phyloP scores from a whole-genome alignment of 2,329 filamentous ascomycete genomes.

The Stemphylium vesicarium region DNA sequence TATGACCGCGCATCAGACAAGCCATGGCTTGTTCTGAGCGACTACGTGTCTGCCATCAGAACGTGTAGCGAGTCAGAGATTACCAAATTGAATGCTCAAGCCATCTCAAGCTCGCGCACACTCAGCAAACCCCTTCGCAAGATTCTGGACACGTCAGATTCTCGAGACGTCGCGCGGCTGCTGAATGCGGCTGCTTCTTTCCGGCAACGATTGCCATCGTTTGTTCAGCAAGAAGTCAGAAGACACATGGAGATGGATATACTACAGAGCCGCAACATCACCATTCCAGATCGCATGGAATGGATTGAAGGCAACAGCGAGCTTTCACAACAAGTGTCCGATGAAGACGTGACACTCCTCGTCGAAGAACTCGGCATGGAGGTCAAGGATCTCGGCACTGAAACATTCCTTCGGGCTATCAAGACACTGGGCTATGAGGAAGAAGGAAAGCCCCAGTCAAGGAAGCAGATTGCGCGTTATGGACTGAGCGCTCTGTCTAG shows the following conservation, averaged over 20 bases:
- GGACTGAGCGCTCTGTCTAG: constrained; percentile 77
- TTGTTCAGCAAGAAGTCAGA: constrained; percentile 71
- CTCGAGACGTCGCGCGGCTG: constrained; percentile 65
- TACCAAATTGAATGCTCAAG: constrained; percentile 70
- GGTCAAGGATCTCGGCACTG: constrained; percentile 54
- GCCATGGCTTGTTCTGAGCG: constrained; percentile 84
- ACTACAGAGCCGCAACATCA: constrained; percentile 70
- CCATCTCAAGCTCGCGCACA: constrained; percentile 41
- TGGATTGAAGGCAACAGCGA: constrained; percentile 79
- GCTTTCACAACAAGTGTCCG: constrained; percentile 78
- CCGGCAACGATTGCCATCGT: constrained; percentile 71
- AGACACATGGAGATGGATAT: constrained; percentile 74
- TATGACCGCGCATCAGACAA: constrained; percentile 74
- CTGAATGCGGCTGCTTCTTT: constrained; percentile 74
- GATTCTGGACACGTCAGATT: constrained; percentile 39
- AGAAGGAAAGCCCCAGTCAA: constrained; percentile 47
- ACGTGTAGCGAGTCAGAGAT: constrained; percentile 80
- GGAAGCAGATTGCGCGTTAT: constrained; percentile 69
- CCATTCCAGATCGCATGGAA: constrained; percentile 71
- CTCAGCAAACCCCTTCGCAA: constrained; percentile 31
- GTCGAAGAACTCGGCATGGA: constrained; percentile 68
- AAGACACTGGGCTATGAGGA: constrained; percentile 55
- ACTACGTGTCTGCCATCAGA: constrained; percentile 78
- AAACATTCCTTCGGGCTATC: constrained; percentile 60
- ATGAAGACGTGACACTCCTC: constrained; percentile 67